Evolutionary conservation across 108 stramenopile genomes (phyloP), one percentile per base, ranked within the genome.

Genomic region (Craspedostauros australis): DNA sequence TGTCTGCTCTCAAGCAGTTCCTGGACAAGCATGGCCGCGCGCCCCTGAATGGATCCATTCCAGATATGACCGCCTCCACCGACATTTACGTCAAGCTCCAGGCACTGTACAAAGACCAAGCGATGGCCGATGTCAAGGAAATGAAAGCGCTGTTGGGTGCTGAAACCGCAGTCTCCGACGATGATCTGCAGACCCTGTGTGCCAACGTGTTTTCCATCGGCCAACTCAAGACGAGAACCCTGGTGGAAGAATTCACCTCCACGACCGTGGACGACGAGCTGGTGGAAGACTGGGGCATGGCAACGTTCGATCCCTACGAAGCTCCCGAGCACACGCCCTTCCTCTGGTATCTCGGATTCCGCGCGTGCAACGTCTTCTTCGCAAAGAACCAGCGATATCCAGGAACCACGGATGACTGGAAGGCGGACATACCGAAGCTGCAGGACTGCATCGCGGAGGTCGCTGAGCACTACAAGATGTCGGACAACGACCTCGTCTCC

Each of bases 61-160:
- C 97, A 1, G 97, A 98, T 62, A 95, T 95, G 95, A 90, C 93
- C 1, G 76, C 89, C 2, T 80, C 83, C 27, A 95, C 94, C 12
- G 54, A 68, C 7, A 39, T 48, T 23, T 98, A 84, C 73, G 77
- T 96, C 18, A 53, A 69, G 21, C 57, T 98, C 54, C 95, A 98
- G 54, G 55, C 62, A 20, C 49, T 82, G 1, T 98, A 95, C 70
- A 52, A 67, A 22, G 50, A 54, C 9, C 75, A 87, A 54, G 93
- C 91, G 0, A 64, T 81, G 32, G 46, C 30, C 21, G 95, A 94
- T 50, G 30, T 76, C 16, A 33, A 31, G 18, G 68, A 48, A 41
- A 54, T 88, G 31, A 25, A 28, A 25, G 47, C 6, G 5, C 64
- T 46, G 47, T 21, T 30, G 43, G 19, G 12, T 46, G 28, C 26